phyloP scores from a whole-genome alignment of 768 basidiomycete genomes.

The Rhizopogon sp. region DNA sequence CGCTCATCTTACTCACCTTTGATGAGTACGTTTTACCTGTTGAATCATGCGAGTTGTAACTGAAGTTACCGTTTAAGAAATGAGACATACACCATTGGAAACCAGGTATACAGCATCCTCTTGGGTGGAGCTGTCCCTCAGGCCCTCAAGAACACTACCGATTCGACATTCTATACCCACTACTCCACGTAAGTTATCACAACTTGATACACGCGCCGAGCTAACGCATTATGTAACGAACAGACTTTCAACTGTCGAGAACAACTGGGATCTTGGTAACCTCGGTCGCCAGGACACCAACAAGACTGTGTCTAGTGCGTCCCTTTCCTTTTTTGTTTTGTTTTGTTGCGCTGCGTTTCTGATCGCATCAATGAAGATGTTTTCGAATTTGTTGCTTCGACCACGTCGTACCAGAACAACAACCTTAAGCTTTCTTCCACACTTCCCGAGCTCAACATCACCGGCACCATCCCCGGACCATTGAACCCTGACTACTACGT shows the following conservation, averaged over 20 bases:
- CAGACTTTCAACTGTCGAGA: slow-evolving; percentile 47
- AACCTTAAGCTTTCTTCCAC: slow-evolving; percentile 25
- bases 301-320: slow-evolving; percentile 25
- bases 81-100: slow-evolving; percentile 34
- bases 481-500: slow-evolving; percentile 35
- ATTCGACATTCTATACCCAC: slow-evolving; percentile 55
- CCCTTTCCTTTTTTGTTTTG: neutral
- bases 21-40: slow-evolving; percentile 44
- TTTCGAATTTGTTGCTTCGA: slow-evolving; percentile 43
- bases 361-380: slow-evolving; percentile 35
- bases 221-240: neutral
- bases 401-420: slow-evolving; percentile 38
- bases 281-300: slow-evolving; percentile 57
- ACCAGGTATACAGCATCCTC: slow-evolving; percentile 41
- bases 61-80: slow-evolving; percentile 4
- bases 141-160: slow-evolving; percentile 36
- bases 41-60: neutral
- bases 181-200: slow-evolving; percentile 37
- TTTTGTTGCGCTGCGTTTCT: neutral
- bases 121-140: slow-evolving; percentile 43
- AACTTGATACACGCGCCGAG: neutral
- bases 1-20: slow-evolving; percentile 58
- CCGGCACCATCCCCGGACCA: slow-evolving; percentile 37
- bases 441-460: slow-evolving; percentile 35
- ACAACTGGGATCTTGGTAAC: slow-evolving; percentile 58